Evolutionary conservation across 805 yeast species (phyloP), one percentile per base, ranked within the genome.

Genomic region (Pichia nanzhaoensis): DNA sequence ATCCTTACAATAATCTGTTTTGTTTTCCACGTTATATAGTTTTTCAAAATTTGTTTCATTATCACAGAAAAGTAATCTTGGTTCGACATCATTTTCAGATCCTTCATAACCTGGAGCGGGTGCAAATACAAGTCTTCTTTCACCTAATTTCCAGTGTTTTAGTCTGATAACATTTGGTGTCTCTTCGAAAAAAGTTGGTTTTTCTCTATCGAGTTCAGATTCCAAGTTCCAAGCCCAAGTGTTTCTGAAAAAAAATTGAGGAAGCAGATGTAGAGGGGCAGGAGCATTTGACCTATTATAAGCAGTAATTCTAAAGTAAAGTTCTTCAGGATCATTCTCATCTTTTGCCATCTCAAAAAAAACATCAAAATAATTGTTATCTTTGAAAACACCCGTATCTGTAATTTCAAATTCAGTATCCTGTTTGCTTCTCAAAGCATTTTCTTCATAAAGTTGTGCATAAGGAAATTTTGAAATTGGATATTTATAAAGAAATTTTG

Each of bases 141-240:
- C 69, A 41, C 96, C 95, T 49, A 82, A 77, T 59, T 80, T 81
- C 58, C 72, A 74, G 60, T 84, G 93, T 41, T 76, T 71, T 36
- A 87, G 68, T 56, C 75, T 71, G 42, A 88, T 69, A 33, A 80
- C 67, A 47, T 70, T 68, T 28, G 66, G 67, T 33, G 69, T 59
- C 28, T 67, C 68, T 39, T 67, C 61, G 34, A 61, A 64, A 51
- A 78, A 59, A 14, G 61, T 55, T 12, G 89, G 88, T 51, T 76
- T 79, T 45, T 60, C 63, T 35, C 58, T 56, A n/a, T 69, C 68
- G 10, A 71, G 78, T 34, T 65, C 65, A 46, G 75, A 79, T 49
- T 73, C 71, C 12, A 72, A 67, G 38, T 90, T 87, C 96, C 96
- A 89, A n/a, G 83, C 69, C 97, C 97, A 89, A 14, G 93, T 85